Conservation (phyloP, 139 green algal genomes). For the Microglena sp. region DNA sequence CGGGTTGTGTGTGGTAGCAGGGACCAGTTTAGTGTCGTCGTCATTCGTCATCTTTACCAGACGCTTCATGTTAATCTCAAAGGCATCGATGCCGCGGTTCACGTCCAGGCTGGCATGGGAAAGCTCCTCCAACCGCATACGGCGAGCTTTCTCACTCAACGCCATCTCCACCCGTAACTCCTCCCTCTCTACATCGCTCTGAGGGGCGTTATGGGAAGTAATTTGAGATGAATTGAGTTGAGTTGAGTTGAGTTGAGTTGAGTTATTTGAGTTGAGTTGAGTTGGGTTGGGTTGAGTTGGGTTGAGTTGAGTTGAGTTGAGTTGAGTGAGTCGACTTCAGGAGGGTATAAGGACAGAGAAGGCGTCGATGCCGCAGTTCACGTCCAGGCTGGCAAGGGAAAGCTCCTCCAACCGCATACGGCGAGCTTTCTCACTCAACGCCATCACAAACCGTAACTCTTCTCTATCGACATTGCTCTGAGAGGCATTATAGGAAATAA, state of each 20-base stretch:
- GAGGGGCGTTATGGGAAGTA: slow-evolving; percentile 1
- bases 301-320: not conserved
- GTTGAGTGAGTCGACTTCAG: not conserved
- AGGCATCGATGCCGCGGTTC: slow-evolving; percentile 49
- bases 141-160: slow-evolving; percentile 30
- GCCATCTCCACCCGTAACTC: slow-evolving; percentile 56
- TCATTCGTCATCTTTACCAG: slow-evolving; percentile 26
- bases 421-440: slow-evolving; percentile 28
- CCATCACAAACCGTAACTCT: slow-evolving; percentile 50
- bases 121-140: slow-evolving; percentile 19
- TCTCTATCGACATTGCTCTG: slow-evolving; percentile 44
- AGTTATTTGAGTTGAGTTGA: not conserved
- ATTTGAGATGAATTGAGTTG: not conserved
- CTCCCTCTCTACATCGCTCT: slow-evolving; percentile 42
- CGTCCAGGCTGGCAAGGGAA: slow-evolving; percentile 28
- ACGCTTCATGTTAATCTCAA: slow-evolving; percentile 65
- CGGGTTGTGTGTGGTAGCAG: slow-evolving; percentile 11
- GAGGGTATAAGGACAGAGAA: slow-evolving; percentile 23
- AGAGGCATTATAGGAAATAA: too few species aligned
- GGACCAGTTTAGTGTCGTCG: not conserved
- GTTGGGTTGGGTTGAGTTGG: not conserved
- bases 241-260: not conserved
- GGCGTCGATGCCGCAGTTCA: slow-evolving; percentile 43
- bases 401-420: slow-evolving; percentile 15
- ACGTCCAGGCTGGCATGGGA: slow-evolving; percentile 35